Conservation (phyloP, 805 yeast genomes). For the Starmerella apis region DNA sequence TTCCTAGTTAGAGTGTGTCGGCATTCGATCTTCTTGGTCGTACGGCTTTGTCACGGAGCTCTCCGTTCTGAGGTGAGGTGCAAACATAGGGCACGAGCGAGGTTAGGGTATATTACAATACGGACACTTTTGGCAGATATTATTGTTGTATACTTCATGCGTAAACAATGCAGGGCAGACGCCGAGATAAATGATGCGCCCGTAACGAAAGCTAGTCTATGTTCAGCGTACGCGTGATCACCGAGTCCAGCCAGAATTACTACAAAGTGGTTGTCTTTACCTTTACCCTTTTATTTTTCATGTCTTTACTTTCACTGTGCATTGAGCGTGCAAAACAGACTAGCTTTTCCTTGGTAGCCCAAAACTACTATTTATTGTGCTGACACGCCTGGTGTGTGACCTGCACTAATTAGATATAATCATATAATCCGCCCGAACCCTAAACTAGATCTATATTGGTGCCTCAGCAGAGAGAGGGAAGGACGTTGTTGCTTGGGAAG, state of each 20-base stretch:
- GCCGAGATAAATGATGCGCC: background rate
- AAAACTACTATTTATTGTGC: no score
- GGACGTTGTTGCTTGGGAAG: background rate
- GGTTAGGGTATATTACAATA: background rate
- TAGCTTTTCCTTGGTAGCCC: no score
- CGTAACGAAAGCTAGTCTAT: background rate
- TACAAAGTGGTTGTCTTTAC: background rate
- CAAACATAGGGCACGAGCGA: background rate
- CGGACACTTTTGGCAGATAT: background rate
- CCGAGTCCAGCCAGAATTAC: background rate
- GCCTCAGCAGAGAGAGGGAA: constrained; percentile 4
- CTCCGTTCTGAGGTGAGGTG: background rate
- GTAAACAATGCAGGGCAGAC: background rate
- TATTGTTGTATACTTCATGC: background rate
- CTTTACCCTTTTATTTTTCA: no score
- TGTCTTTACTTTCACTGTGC: no score
- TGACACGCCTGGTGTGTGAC: no score
- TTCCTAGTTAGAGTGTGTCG: no score
- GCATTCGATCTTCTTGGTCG: background rate
- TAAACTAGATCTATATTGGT: background rate
- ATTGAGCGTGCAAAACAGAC: no score
- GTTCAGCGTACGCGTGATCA: background rate
- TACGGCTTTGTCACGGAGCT: background rate
- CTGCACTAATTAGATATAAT: constrained; percentile 1
- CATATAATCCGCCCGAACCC: constrained; percentile 1